Evolutionary conservation across 768 basidiomycete genomes (phyloP), one percentile per base, ranked within the genome.

Genomic region (Tephrocybe sp.): DNA sequence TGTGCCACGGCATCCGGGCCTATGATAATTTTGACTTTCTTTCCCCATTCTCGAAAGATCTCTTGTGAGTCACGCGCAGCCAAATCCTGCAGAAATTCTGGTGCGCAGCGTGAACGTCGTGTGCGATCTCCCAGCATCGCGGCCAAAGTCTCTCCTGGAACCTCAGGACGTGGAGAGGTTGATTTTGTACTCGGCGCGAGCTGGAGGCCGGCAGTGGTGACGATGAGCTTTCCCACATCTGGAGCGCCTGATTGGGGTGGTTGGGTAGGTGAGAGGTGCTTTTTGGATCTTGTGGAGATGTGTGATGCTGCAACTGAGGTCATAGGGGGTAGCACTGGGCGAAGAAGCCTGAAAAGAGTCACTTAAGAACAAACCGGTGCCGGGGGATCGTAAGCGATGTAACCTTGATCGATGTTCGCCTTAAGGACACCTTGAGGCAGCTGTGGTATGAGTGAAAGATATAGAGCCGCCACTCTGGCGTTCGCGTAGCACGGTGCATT

Each of bases 61-160:
- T 63, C 61, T 14, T 60, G 58, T 14, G 63, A 57, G 23, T 65
- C 66, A 50, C 63, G 64, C 48, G 63, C 61, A 12, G 74, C 67
- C 45, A 74, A 63, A 43, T 71, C 68, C 50, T 72, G 69, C 57
- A 78, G 55, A 53, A 74, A 79, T 56, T 76, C 77, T 14, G 75
- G 73, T 9, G 70, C 56, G 53, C 76, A 79, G 48, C 66, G 65
- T 17, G 70, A 72, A 35, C 72, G 72, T 45, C 75, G 73, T 33
- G 71, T 68, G 42, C 68, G 61, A 46, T 67, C 67, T 48, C 71
- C 71, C 33, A 71, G 60, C 58, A 70, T 62, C 39, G 57, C 62
- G 32, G 62, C 61, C 41, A 73, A 63, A 19, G 63, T 60, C 22
- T 70, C 70, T 26, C 62, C 53, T 44, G 62, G 58, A 17, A 44